Conservation (phyloP, 805 yeast species). For the Maudiozyma pseudohumilis region DNA sequence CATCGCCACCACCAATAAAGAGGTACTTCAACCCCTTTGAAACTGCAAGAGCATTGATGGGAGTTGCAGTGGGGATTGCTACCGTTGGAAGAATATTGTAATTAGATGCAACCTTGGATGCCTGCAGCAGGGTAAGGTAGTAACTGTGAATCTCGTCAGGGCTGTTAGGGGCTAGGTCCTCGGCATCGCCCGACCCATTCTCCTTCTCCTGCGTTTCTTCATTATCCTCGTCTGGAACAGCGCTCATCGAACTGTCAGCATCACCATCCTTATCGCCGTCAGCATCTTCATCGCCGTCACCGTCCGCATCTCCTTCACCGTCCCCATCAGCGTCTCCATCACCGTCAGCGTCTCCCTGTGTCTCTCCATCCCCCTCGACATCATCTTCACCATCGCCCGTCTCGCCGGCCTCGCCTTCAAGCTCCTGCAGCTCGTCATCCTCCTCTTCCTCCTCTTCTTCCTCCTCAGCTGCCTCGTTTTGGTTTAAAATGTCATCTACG, state of each 20-base stretch:
- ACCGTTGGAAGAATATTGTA: slow-evolving; percentile 76
- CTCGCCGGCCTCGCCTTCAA: slow-evolving; percentile 19
- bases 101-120: slow-evolving; percentile 42
- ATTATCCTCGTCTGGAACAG: slow-evolving; percentile 12
- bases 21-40: slow-evolving; percentile 78
- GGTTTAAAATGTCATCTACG: slow-evolving; percentile 25
- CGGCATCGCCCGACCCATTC: slow-evolving; percentile 17
- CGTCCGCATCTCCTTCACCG: slow-evolving; percentile 18
- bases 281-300: slow-evolving; percentile 13
- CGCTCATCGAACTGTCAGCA: slow-evolving; percentile 14
- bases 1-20: slow-evolving; percentile 94
- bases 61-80: slow-evolving; percentile 74
- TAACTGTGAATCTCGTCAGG: slow-evolving; percentile 22
- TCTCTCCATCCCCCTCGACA: slow-evolving; percentile 16
- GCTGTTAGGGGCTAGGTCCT: slow-evolving; percentile 3
- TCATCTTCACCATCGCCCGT: slow-evolving; percentile 12
- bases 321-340: slow-evolving; percentile 21
- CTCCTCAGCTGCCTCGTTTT: slow-evolving; percentile 23
- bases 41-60: slow-evolving; percentile 67
- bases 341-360: slow-evolving; percentile 12
- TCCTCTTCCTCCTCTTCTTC: slow-evolving; percentile 15
- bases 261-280: slow-evolving; percentile 13
- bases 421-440: slow-evolving; percentile 25
- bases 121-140: slow-evolving; percentile 28
- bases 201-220: slow-evolving; percentile 10